A percentile compares a stretch with the other conserved stretches of the same genome.
Conservation (phyloP, 176 grass and related monocot genomes). For the Tillandsia fasciculata region DNA sequence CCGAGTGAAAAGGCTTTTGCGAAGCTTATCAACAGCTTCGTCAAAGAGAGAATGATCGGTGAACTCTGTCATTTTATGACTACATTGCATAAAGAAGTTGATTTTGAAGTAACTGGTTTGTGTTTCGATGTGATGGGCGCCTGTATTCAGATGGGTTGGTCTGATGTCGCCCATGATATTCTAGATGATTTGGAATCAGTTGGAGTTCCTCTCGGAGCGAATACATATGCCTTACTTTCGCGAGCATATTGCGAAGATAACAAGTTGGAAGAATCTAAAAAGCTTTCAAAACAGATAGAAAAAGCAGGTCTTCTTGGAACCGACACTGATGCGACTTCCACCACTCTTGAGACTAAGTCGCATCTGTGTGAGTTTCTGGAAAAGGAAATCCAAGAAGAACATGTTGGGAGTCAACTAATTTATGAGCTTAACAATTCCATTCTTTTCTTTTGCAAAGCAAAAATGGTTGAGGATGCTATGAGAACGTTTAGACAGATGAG, state of each 20-base stretch:
- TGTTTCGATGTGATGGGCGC: slow-evolving; percentile 39
- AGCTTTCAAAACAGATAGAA: slow-evolving; percentile 58
- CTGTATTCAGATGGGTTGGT: slow-evolving; percentile 70
- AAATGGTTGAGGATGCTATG: slow-evolving; percentile 91
- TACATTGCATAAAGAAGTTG: slow-evolving; percentile 31
- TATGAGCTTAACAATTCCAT: slow-evolving; percentile 76
- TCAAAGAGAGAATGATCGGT: slow-evolving; percentile 50
- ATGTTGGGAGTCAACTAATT: slow-evolving; percentile 23
- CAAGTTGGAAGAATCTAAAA: slow-evolving; percentile 47
- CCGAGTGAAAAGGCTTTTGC: slow-evolving; percentile 63
- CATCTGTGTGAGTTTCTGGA: slow-evolving; percentile 48
- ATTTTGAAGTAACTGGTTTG: slow-evolving; percentile 22
- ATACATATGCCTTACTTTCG: slow-evolving; percentile 56
- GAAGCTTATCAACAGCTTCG: slow-evolving; percentile 55
- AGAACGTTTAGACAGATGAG: slow-evolving; percentile 70
- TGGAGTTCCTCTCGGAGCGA: slow-evolving; percentile 24
- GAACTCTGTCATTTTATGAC: slow-evolving; percentile 48
- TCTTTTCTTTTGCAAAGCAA: slow-evolving; percentile 83
- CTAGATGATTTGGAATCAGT: slow-evolving; percentile 54
- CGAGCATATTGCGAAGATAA: slow-evolving; percentile 52
- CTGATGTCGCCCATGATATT: slow-evolving; percentile 72
- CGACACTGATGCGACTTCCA: slow-evolving; percentile 24
- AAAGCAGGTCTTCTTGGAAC: slow-evolving; percentile 25
- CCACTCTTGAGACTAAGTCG: slow-evolving; percentile 19
- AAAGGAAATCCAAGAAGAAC: slow-evolving; percentile 38